These are phyloP conservation scores for Pythium scleroteichum DNA, from an alignment of 352 stramenopile species.

Conservation along the genomic window DNA sequence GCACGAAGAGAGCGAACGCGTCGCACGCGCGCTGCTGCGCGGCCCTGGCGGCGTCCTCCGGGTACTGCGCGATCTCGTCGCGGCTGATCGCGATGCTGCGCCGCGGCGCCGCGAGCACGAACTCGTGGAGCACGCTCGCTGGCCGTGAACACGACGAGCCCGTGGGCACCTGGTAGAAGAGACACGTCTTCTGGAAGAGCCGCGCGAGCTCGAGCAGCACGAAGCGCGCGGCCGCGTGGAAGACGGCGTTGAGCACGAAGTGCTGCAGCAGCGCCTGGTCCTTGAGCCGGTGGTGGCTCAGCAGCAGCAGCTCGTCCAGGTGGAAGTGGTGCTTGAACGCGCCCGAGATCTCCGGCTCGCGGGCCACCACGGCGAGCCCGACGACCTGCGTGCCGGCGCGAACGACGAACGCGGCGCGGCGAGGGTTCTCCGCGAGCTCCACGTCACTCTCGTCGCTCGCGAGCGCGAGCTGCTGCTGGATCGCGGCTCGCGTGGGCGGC, in stretches of 20 bases:
- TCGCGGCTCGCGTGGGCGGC: background rate
- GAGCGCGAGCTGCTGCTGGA: constrained; percentile 29
- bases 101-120: constrained; percentile 60
- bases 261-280: constrained; percentile 48
- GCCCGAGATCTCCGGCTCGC: constrained; percentile 29
- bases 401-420: constrained; percentile 42
- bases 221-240: constrained; percentile 37
- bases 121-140: constrained; percentile 56
- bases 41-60: constrained; percentile 40
- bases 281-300: constrained; percentile 49
- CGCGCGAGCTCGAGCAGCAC: constrained; percentile 61
- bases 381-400: constrained; percentile 24
- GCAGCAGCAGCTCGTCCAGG: constrained; percentile 49
- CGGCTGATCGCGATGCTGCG: constrained; percentile 42
- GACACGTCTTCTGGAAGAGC: constrained; percentile 45
- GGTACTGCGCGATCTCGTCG: constrained; percentile 50
- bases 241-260: constrained; percentile 63
- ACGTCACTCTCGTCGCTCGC: constrained; percentile 37
- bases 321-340: constrained; percentile 41
- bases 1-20: constrained; percentile 78
- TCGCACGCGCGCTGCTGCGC: constrained; percentile 26
- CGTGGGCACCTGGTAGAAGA: constrained; percentile 32
- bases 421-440: constrained; percentile 51
- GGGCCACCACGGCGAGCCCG: constrained; percentile 27
- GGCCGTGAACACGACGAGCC: constrained; percentile 15